A percentile compares a stretch with the other conserved stretches of the same genome.
These are phyloP conservation scores for Coccinonectria pachysandricola DNA, from an alignment of 2,329 filamentous ascomycete genomes.

Conservation along the genomic window DNA sequence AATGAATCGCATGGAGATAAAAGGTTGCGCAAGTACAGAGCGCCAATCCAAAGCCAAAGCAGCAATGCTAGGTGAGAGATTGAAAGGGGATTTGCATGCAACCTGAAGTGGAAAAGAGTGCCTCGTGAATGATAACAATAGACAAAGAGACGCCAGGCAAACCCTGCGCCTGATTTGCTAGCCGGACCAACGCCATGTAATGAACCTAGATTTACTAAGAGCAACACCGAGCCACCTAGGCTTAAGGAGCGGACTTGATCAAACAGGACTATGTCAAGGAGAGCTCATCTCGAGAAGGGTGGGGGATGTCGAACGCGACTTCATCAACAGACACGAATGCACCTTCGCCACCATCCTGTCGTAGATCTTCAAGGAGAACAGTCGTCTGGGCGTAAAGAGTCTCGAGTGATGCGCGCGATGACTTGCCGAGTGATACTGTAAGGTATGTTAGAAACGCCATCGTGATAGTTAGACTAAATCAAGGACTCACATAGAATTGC, in stretches of 20 bases:
- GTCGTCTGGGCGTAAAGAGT: conserved; percentile 77
- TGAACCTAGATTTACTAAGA: too few species aligned
- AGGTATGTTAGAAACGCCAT: conserved; percentile 8
- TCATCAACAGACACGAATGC: conserved; percentile 62
- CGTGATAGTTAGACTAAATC: background rate
- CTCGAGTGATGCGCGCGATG: conserved; percentile 76
- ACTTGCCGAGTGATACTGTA: conserved; percentile 80
- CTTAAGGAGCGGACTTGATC: conserved; percentile 1
- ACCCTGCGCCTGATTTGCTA: too few species aligned
- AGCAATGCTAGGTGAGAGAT: too few species aligned
- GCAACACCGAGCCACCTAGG: conserved; percentile 3
- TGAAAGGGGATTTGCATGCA: too few species aligned
- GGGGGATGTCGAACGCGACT: conserved; percentile 35
- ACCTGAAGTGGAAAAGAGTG: too few species aligned
- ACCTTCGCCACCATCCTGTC: conserved; percentile 68
- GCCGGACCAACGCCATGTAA: too few species aligned
- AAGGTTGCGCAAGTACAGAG: too few species aligned
- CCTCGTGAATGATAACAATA: too few species aligned
- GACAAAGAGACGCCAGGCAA: too few species aligned
- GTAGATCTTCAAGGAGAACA: conserved; percentile 72
- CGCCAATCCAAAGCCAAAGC: too few species aligned
- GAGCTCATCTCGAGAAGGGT: too few species aligned
- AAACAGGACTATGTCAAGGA: conserved; percentile 17
- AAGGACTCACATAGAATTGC: conserved; percentile 69
- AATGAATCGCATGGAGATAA: too few species aligned